Conservation (phyloP, 495 filamentous ascomycete genomes). For the Glarea lozoyensis region DNA sequence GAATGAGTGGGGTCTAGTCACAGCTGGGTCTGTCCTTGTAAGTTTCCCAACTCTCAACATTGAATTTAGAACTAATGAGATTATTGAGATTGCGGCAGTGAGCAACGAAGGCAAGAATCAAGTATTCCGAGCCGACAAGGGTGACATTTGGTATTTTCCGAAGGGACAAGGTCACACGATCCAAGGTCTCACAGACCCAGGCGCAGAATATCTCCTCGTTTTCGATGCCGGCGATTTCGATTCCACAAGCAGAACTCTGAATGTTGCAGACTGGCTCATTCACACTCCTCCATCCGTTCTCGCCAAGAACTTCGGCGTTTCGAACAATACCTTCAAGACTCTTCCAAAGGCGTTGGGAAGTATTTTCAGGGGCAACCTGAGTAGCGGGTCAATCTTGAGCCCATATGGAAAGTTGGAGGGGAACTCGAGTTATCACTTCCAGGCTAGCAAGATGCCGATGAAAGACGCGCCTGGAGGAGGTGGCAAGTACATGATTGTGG, state of each 20-base stretch:
- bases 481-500: slow-evolving; percentile 49
- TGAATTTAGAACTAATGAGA: no score
- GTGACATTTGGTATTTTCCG: slow-evolving; percentile 63
- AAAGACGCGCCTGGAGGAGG: slow-evolving; percentile 49
- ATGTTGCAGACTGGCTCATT: slow-evolving; percentile 54
- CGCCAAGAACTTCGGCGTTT: slow-evolving; percentile 56
- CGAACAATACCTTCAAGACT: slow-evolving; percentile 44
- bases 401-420: slow-evolving; percentile 38
- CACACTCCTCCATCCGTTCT: slow-evolving; percentile 53
- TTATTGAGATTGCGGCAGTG: slow-evolving; percentile 51
- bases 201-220: slow-evolving; percentile 48
- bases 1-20: slow-evolving; percentile 60
- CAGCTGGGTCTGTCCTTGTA: slow-evolving; percentile 44
- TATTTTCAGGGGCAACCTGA: slow-evolving; percentile 46
- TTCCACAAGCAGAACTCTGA: slow-evolving; percentile 45
- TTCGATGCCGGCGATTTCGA: slow-evolving; percentile 53
- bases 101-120: slow-evolving; percentile 49
- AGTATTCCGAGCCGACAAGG: slow-evolving; percentile 43
- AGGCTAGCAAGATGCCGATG: slow-evolving; percentile 38
- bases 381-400: slow-evolving; percentile 36
- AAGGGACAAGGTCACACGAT: slow-evolving; percentile 55
- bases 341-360: slow-evolving; percentile 50
- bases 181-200: slow-evolving; percentile 17
- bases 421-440: slow-evolving; percentile 49
- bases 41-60: no score